Percentiles rank a stretch among this genome's conserved stretches.
phyloP scores from a whole-genome alignment of 148 eudicot species.

The Bassia scoparia region DNA sequence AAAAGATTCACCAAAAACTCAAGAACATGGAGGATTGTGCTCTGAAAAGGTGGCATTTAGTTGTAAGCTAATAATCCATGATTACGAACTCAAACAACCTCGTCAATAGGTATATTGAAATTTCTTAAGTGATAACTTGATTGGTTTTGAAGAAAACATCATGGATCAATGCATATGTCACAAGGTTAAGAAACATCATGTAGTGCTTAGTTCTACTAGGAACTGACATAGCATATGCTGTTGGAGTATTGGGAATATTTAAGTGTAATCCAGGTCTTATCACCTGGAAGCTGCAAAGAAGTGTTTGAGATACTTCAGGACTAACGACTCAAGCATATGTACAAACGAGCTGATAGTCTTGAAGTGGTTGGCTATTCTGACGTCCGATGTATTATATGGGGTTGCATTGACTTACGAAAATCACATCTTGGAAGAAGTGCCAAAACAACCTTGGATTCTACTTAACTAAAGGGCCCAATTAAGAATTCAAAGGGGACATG shows the following conservation, averaged over 20 bases:
- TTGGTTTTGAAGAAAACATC: slow-evolving; percentile 2
- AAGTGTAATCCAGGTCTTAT: neutral
- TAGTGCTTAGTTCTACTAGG: neutral
- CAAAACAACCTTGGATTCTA: no score
- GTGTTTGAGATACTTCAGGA: neutral
- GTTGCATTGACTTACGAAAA: neutral
- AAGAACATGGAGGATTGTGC: neutral
- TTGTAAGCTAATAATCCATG: neutral
- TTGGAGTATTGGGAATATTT: neutral
- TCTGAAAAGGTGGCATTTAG: no score
- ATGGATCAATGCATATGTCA: slow-evolving; percentile 5
- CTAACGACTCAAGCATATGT: neutral
- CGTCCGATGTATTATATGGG: neutral
- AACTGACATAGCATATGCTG: neutral
- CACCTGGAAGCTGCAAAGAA: neutral
- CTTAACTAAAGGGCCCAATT: no score
- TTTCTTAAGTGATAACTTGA: neutral
- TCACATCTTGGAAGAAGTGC: neutral
- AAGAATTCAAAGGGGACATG: no score
- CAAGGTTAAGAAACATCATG: neutral
- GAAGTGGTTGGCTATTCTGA: neutral
- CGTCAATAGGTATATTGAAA: neutral
- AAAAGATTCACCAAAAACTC: neutral
- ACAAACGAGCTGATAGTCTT: neutral
- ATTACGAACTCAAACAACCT: neutral